These are phyloP conservation scores for Phaeophleospora eucalypticola DNA, from an alignment of 2,329 filamentous ascomycete genomes.

Conservation along the genomic window DNA sequence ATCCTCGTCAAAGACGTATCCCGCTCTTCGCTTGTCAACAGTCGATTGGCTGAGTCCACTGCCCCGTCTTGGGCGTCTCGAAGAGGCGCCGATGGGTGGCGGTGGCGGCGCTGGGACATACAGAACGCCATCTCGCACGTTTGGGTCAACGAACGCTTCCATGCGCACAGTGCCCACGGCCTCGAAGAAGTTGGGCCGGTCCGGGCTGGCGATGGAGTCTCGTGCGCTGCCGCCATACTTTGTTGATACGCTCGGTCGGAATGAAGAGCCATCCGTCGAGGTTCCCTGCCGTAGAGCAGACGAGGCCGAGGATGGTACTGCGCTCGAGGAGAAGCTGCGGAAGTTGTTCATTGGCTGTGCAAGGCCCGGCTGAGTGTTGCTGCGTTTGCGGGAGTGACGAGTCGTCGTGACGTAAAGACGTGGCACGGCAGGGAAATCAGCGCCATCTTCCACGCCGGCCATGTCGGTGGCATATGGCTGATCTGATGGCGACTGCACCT, in stretches of 20 bases:
- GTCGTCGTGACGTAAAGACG: constrained; percentile 60
- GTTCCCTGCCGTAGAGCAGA: constrained; percentile 14
- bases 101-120: constrained; percentile 30
- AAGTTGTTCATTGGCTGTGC: constrained; percentile 64
- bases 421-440: constrained; percentile 68
- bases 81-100: constrained; percentile 2
- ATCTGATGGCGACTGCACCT: constrained; percentile 15
- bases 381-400: constrained; percentile 75
- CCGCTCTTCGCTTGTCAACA: constrained; percentile 29
- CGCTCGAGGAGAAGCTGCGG: constrained; percentile 64
- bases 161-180: constrained; percentile 88
- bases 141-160: constrained; percentile 83
- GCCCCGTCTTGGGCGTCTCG: constrained; percentile 21
- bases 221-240: constrained; percentile 25
- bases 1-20: constrained; percentile 34
- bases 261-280: constrained; percentile 21
- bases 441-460: constrained; percentile 46
- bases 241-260: constrained; percentile 23
- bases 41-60: constrained; percentile 30
- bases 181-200: constrained; percentile 65
- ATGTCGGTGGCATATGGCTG: constrained; percentile 8
- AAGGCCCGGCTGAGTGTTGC: constrained; percentile 76
- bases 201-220: constrained; percentile 26
- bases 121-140: constrained; percentile 29
- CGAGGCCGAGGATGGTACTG: constrained; percentile 38